Evolutionary conservation across 768 basidiomycete genomes (phyloP).

Genomic region (Pulveroboletus sp.): DNA sequence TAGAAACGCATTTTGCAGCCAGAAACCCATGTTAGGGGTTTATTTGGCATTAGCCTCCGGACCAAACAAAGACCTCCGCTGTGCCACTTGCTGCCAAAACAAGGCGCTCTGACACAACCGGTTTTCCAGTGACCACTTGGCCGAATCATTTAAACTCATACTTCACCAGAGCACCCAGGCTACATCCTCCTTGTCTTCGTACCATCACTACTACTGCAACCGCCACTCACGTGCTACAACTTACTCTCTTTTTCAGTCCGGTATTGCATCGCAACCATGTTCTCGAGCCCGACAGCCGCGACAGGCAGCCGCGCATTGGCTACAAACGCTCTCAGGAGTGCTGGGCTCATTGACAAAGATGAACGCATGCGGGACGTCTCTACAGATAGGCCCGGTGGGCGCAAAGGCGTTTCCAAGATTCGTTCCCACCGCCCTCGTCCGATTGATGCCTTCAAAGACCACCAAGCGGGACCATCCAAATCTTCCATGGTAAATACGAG

Average conservation of each 20-base stretch:
- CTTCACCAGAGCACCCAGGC: conserved; percentile 2
- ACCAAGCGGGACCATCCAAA: conserved; percentile 41
- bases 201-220: conserved; percentile 11
- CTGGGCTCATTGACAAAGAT: conserved; percentile 75
- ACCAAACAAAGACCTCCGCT: conserved; percentile 18
- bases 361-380: conserved; percentile 67
- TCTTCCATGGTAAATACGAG: conserved; percentile 65
- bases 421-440: conserved; percentile 57
- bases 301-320: conserved; percentile 57
- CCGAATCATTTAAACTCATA: conserved; percentile 16
- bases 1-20: not conserved
- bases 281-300: conserved; percentile 56
- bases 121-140: conserved; percentile 10
- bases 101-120: conserved; percentile 22
- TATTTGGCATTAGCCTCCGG: conserved; percentile 26
- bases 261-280: conserved; percentile 34
- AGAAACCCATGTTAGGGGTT: not conserved
- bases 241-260: not conserved
- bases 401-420: conserved; percentile 62
- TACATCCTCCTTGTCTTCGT: conserved; percentile 13
- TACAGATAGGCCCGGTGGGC: conserved; percentile 62
- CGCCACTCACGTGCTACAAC: not conserved
- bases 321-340: conserved; percentile 57
- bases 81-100: conserved; percentile 18
- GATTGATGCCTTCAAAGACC: conserved; percentile 53